phyloP scores from a whole-genome alignment of 257 asterid species.

The Fraxinus anomala region DNA sequence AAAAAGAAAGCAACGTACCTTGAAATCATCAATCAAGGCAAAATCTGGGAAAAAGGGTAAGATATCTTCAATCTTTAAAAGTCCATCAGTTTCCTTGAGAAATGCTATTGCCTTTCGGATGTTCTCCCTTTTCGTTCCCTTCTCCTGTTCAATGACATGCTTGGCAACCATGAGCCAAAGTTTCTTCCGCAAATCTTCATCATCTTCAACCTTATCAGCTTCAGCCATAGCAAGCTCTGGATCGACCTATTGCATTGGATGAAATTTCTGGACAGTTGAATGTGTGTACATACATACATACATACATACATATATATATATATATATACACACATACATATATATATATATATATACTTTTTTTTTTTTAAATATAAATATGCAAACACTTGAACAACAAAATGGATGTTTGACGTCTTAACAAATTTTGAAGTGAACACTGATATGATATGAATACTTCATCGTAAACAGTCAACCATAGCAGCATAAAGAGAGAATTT shows the following conservation, averaged over 20 bases:
- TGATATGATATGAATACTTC: constrained; percentile 11
- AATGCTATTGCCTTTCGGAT: constrained; percentile 96
- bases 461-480: neutral
- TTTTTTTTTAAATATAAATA: constrained; percentile 5
- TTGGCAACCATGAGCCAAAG: constrained; percentile 99
- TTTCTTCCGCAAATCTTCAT: constrained; percentile 91
- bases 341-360: too few species aligned
- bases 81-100: constrained; percentile 98
- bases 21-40: constrained; percentile 93
- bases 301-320: too few species aligned
- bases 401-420: constrained; percentile 11
- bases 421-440: constrained; percentile 12
- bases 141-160: constrained; percentile 93
- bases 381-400: constrained; percentile 12
- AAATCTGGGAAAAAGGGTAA: constrained; percentile 96
- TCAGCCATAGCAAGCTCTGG: constrained; percentile 99
- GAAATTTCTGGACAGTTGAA: constrained; percentile 27
- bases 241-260: constrained; percentile 63
- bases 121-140: constrained; percentile 97
- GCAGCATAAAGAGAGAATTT: neutral
- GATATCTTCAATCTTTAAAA: constrained; percentile 94
- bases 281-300: too few species aligned
- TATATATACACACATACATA: too few species aligned
- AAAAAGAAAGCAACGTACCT: constrained; percentile 45
- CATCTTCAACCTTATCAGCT: constrained; percentile 99